Evolutionary conservation across 2,329 filamentous ascomycete species (phyloP).

Genomic region (Talaromyces sp.): DNA sequence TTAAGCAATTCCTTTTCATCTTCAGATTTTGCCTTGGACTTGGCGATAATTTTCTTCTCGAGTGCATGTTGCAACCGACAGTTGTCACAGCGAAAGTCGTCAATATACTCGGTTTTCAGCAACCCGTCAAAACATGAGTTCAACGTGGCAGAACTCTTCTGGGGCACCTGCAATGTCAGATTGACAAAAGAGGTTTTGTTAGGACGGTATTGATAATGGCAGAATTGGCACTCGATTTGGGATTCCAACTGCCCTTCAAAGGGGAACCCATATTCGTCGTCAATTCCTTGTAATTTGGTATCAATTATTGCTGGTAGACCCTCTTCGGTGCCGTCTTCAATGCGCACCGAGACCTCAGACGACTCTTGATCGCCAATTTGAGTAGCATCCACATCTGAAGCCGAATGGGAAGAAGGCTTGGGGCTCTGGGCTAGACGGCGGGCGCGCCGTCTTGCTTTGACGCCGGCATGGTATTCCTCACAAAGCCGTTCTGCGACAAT

Average conservation of each 20-base stretch:
- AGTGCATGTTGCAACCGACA: conserved; percentile 81
- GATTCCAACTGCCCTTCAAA: conserved; percentile 89
- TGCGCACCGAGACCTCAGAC: conserved; percentile 27
- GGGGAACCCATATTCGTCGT: conserved; percentile 61
- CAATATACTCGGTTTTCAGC: conserved; percentile 91
- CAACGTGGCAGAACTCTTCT: conserved; percentile 71
- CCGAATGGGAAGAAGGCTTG: not conserved
- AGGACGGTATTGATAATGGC: conserved; percentile 81
- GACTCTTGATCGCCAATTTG: conserved; percentile 18
- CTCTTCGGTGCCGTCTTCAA: conserved; percentile 28
- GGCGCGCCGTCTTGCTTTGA: conserved; percentile 56
- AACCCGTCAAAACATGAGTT: conserved; percentile 88
- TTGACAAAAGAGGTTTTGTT: conserved; percentile 83
- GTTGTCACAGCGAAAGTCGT: conserved; percentile 93
- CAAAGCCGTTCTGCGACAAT: conserved; percentile 85
- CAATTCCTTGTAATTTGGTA: conserved; percentile 31
- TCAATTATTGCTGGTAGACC: conserved; percentile 30
- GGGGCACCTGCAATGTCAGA: conserved; percentile 84
- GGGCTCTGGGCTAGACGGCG: conserved; percentile 14
- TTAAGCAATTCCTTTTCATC: conserved; percentile 48
- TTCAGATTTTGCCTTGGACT: conserved; percentile 50
- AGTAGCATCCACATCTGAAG: conserved; percentile 2
- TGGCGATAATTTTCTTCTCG: conserved; percentile 55
- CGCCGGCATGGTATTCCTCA: conserved; percentile 87
- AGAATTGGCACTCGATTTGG: conserved; percentile 89